Evolutionary conservation across 2,329 filamentous ascomycete genomes (phyloP).

Genomic region (Trichophyton verrucosum): DNA sequence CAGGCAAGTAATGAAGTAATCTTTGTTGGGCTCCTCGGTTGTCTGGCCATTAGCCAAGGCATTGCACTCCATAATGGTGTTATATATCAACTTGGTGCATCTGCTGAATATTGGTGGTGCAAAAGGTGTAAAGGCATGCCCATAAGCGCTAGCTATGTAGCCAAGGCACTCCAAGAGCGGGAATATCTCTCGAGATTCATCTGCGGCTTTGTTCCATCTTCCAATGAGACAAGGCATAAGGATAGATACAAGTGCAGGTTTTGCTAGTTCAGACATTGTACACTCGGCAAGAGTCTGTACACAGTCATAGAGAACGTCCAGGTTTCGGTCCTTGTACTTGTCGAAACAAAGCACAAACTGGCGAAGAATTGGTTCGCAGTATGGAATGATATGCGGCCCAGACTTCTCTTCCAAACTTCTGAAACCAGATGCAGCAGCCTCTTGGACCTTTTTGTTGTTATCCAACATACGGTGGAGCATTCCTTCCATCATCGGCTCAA

Average conservation of each 20-base stretch:
- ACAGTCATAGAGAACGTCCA: slow-evolving; percentile 97
- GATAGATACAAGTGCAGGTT: slow-evolving; percentile 64
- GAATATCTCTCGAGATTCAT: slow-evolving; percentile 87
- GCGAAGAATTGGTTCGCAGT: slow-evolving; percentile 76
- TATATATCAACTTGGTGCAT: slow-evolving; percentile 82
- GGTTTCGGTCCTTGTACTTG: slow-evolving; percentile 97
- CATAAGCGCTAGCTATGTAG: slow-evolving; percentile 80
- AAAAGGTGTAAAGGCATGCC: slow-evolving; percentile 69
- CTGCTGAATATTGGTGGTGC: slow-evolving; percentile 74
- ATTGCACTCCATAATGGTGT: slow-evolving; percentile 72
- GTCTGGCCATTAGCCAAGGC: slow-evolving; percentile 54
- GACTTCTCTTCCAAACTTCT: slow-evolving; percentile 93
- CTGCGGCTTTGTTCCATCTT: slow-evolving; percentile 73
- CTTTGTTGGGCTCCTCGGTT: slow-evolving; percentile 77
- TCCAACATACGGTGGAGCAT: slow-evolving; percentile 92
- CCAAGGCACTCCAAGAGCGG: slow-evolving; percentile 92
- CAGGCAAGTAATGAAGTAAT: slow-evolving; percentile 89
- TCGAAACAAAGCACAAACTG: slow-evolving; percentile 88
- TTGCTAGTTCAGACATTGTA: slow-evolving; percentile 69
- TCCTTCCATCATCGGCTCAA: slow-evolving; percentile 94
- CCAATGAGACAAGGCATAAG: slow-evolving; percentile 88
- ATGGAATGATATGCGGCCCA: slow-evolving; percentile 65
- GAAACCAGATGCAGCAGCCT: slow-evolving; percentile 90
- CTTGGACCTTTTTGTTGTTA: slow-evolving; percentile 93
- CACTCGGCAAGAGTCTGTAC: slow-evolving; percentile 93